Base-by-base conservation (phyloP, 768 basidiomycete genomes). In the Phylloporus arenicola region DNA sequence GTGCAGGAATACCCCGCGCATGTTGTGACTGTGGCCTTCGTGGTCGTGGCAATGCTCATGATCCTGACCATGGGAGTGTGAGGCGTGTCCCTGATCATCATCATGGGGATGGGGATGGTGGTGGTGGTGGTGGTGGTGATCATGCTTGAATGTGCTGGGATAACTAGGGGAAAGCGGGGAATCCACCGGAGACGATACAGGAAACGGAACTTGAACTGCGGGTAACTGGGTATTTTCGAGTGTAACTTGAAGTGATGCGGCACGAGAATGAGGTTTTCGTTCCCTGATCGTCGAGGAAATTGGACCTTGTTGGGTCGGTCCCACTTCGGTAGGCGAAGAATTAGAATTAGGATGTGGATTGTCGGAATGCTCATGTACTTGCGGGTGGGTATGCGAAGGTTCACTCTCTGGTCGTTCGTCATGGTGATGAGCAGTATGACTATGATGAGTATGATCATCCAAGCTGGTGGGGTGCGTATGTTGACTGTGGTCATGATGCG, bases 1-100 rank as follows among this genome's bases (percentile, higher is more conserved):
- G 63, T 99, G 95, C 49, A 98, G 70, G 67, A 99, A 99, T 58
- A 99, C 93, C 16, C 96, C 96, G 30, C 93, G 87, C 96, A 99
- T 99, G 65, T 99, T 99, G 67, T 98, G 92, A 68, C 89, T 92
- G 62, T 95, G 92, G 1, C 89, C 86, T 67, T 92, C 87, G 57
- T 85, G 86, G 11, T 72, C 68, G 27, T 75, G 75, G 37, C 47
- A 14, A 47, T 40, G 39, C 3, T 47, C 16, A 10, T 47, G 47
- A 20, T 69, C 66, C 59, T 79, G 82, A 3, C 70, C 66, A 64
- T 83, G 81, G 42, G 76, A 70, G 55, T 80, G 77, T 43, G 73
- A 67, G 53, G 82, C 75, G 52, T 76, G 65, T n/a, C 68, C 70
- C 50, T 76, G 54, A 43, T 52, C 56, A 49, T 39, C 33, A 42